Evolutionary conservation across 2,329 filamentous ascomycete species (phyloP).

Genomic region (Ophiosphaerella narmari): DNA sequence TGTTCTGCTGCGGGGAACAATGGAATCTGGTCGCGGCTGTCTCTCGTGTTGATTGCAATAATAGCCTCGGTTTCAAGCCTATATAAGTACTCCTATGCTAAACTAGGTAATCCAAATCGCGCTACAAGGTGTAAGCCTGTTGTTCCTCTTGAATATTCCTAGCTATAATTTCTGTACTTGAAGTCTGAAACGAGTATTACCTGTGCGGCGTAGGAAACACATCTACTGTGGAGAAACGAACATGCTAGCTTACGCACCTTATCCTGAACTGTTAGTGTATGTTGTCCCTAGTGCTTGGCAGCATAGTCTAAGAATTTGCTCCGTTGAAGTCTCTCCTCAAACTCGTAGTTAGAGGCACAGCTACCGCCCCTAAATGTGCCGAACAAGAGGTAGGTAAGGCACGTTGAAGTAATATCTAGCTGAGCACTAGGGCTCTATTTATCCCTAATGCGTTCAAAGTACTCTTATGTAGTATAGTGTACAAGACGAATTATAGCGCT

Average conservation of each 20-base stretch:
- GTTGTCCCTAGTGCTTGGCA: conserved; percentile 28
- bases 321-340: conserved; percentile 16
- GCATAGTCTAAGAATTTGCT: conserved; percentile 36
- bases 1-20: conserved; percentile 11
- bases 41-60: conserved; percentile 6
- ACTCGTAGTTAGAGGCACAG: conserved; percentile 16
- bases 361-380: conserved; percentile 17
- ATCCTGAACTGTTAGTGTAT: conserved; percentile 15
- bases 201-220: conserved; percentile 8
- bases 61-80: conserved; percentile 2
- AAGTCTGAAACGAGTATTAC: conserved; percentile 8
- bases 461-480: conserved; percentile 32
- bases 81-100: conserved; percentile 7
- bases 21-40: conserved; percentile 7
- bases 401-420: conserved; percentile 23
- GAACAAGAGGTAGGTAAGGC: conserved; percentile 38
- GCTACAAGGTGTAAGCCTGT: conserved; percentile 13
- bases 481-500: conserved; percentile 33
- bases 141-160: conserved; percentile 8
- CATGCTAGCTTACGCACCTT: conserved; percentile 7
- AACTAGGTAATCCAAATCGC: conserved; percentile 12
- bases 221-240: background rate
- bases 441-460: conserved; percentile 28
- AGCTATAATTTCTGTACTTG: conserved; percentile 5
- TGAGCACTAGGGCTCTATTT: conserved; percentile 31